Base-by-base conservation (phyloP, 2,329 filamentous ascomycete species). In the Cryphonectria parasitica region DNA sequence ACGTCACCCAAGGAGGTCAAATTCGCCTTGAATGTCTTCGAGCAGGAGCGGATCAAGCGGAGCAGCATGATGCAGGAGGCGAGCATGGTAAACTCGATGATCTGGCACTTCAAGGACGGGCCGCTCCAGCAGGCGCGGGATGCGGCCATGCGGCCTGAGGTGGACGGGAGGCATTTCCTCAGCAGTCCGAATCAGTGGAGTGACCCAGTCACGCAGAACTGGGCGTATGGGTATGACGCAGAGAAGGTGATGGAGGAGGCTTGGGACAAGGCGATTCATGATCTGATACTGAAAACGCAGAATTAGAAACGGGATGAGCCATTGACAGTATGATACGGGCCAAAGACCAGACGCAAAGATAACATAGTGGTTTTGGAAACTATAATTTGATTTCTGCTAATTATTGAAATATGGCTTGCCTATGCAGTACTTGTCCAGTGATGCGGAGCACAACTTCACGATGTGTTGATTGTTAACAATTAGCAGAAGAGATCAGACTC, bases 211-310 rank as follows among this genome's bases (percentile, higher is more conserved):
- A 85, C 83, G 0, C 82, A 84, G 72, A 72, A 75, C 25, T 86
- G 84, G 84, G 82, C 81, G 8, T 86, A 85, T 75, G 83, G 82
- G 0, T 85, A 86, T 75, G 83, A 86, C 76, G 80, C 82, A 0
- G 82, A 84, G 72, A 69, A 71, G 36, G 79, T 76, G 17, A 78
- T 84, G 71, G 76, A 78, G 62, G 72, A 75, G 60, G 76, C 74
- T 2, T 82, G 78, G 76, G 58, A 69, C 4, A 19, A 28, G 19
- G 67, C 68, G 15, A 45, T 70, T 1, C 43, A 49, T 41, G 68
- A 66, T 11, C 5, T 68, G 4, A 70, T 68, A 28, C 17, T 45
- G 13, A 45, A 22, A 13, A 13, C 25, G 7, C 28, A 36, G 22
- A 13, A 60, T 1, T 70, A 41, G 31, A 11, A 22, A 22, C 19